Evolutionary conservation across 2,329 filamentous ascomycete species (phyloP), one percentile per base, ranked within the genome.

Genomic region (Neophaeococcomyces aloes): DNA sequence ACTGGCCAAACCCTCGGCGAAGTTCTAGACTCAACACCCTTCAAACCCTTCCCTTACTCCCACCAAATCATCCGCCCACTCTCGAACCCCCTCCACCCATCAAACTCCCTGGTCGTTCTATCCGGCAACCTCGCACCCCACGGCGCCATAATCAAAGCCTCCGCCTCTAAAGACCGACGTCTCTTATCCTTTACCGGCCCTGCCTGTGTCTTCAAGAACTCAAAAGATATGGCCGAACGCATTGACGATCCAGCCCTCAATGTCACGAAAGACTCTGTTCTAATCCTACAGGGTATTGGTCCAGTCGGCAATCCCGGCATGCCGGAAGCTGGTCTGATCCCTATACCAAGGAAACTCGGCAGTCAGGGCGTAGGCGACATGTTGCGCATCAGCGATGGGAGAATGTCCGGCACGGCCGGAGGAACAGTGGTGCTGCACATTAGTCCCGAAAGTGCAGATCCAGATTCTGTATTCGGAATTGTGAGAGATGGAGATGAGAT

Each of bases 381-480:
- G 71, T 53, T 75, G 21, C 60, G 72, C 1, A 55, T 75, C 3
- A 70, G 66, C 0, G 72, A 76, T 57, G 72, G 72, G 1, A 60
- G 72, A 17, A 75, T 76, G 70, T 69, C 65, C 23, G 72, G 72
- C 0, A 76, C 72, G 3, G 72, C 72, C 2, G 72, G 72, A 0
- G 72, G 72, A 3, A 75, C 71, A 0, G 71, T 76, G 15, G 61
- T 72, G 2, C 57, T 76, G 17, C 72, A 76, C 49, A 64, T 75
- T 23, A 71, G 67, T 3, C 73, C 72, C 0, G 72, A 76, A 52
- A 63, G 68, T 4, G 69, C 63, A 1, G 50, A 72, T 8, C 61
- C 65, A 0, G 65, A 65, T 15, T 70, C 67, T 1, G 63, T 67
- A 7, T 68, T 72, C 49, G 70, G 71, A 0, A 56, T 72, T 2